Percentiles rank a stretch among this genome's conserved stretches.
Conservation (phyloP, 2,329 filamentous ascomycete genomes). For the Monosporascus sp. region DNA sequence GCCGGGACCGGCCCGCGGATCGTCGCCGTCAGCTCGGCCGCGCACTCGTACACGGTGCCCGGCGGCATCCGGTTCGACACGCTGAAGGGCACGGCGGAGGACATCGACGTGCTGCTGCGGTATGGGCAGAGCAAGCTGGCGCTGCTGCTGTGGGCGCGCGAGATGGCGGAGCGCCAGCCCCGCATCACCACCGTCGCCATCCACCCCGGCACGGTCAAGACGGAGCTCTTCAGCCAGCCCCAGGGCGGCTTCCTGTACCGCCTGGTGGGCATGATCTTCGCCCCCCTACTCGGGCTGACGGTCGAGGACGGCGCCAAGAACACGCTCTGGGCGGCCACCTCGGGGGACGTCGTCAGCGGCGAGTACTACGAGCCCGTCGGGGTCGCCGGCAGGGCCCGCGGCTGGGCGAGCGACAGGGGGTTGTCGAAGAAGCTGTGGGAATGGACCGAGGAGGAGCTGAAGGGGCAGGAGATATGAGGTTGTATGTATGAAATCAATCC, state of each 20-base stretch:
- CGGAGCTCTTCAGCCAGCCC: conserved; percentile 19
- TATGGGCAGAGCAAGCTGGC: conserved; percentile 46
- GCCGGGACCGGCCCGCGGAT: conserved; percentile 16
- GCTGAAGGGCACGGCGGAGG: conserved; percentile 14
- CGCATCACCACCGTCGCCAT: conserved; percentile 30
- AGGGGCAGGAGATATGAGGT: conserved; percentile 17
- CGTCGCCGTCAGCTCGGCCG: conserved; percentile 16
- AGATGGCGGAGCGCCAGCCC: conserved; percentile 34
- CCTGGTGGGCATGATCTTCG: neutral
- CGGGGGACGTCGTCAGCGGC: conserved; percentile 20
- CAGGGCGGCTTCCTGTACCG: conserved; percentile 3
- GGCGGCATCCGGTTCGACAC: conserved; percentile 26
- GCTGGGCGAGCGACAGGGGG: conserved; percentile 12
- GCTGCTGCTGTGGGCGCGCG: conserved; percentile 36
- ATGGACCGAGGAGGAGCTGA: conserved; percentile 26
- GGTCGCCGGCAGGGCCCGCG: conserved; percentile 12
- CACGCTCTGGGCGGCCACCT: conserved; percentile 33
- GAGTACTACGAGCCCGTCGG: conserved; percentile 33
- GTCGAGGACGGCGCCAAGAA: conserved; percentile 31
- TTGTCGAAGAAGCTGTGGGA: conserved; percentile 22
- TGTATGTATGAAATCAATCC: too few species aligned
- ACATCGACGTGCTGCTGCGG: conserved; percentile 26
- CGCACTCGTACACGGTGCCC: conserved; percentile 16
- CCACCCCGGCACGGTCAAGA: conserved; percentile 36
- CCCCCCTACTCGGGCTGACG: conserved; percentile 6